These are phyloP conservation scores for Dipodascus albidus DNA, from an alignment of 805 yeast species.

Conservation along the genomic window DNA sequence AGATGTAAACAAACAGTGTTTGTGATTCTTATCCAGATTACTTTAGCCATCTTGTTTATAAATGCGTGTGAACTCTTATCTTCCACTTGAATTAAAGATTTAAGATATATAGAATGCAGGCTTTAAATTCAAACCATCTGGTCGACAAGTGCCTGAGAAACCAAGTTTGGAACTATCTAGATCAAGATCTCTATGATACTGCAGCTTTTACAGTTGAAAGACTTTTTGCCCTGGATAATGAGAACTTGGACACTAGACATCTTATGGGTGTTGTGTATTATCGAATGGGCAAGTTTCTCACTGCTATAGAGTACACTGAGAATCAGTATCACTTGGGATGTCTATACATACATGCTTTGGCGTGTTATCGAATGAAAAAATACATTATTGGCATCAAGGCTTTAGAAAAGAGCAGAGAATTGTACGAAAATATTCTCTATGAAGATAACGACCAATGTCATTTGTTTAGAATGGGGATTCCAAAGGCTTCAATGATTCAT, in stretches of 20 bases:
- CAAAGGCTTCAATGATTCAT: conserved; percentile 62
- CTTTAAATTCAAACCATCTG: conserved; percentile 3
- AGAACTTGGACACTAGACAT: conserved; percentile 50
- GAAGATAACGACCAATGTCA: conserved; percentile 4
- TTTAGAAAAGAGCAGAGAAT: conserved; percentile 21
- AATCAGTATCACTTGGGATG: conserved; percentile 54
- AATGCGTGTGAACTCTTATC: too few species aligned
- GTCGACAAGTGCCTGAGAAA: conserved; percentile 23
- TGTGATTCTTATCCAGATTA: too few species aligned
- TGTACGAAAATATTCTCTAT: conserved; percentile 1
- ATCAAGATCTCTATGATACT: conserved; percentile 53
- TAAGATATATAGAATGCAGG: conserved; percentile 12
- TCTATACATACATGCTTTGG: conserved; percentile 58
- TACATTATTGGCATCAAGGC: conserved; percentile 53
- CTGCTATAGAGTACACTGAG: conserved; percentile 42
- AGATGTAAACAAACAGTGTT: neutral
- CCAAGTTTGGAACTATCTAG: conserved; percentile 59
- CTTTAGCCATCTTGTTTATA: too few species aligned
- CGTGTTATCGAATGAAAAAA: conserved; percentile 44
- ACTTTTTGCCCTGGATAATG: conserved; percentile 49
- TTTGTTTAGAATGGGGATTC: conserved; percentile 25
- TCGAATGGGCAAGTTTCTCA: conserved; percentile 45
- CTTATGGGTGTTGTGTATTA: conserved; percentile 58
- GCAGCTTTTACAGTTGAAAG: conserved; percentile 87
- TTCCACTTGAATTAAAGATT: neutral